Evolutionary conservation across 306 rosid species (phyloP).

Genomic region (Lithocarpus polystachyus): DNA sequence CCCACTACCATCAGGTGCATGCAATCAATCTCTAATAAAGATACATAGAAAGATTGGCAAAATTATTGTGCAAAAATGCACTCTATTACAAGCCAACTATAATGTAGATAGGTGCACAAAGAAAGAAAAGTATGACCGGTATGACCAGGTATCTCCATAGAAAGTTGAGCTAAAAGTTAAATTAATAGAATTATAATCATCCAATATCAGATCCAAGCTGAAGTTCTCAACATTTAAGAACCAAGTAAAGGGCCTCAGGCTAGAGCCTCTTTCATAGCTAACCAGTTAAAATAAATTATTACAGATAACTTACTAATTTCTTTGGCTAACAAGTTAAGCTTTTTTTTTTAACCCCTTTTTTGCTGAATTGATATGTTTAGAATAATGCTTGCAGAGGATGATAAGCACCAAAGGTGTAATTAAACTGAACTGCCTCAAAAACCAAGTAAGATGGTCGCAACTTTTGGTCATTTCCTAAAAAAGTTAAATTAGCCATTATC

Average conservation of each 20-base stretch:
- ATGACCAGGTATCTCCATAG: background rate
- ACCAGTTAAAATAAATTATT: background rate
- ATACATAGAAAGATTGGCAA: background rate
- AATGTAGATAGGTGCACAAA: no score
- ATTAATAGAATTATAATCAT: background rate
- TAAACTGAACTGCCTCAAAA: no score
- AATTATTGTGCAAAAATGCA: background rate
- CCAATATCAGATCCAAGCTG: background rate
- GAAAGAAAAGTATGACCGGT: background rate
- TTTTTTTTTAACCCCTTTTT: background rate
- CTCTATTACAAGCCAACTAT: background rate
- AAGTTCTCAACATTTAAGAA: background rate
- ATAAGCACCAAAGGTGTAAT: background rate
- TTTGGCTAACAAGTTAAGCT: background rate
- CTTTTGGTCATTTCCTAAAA: no score
- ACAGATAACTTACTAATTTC: background rate
- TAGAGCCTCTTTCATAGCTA: background rate
- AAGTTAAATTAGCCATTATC: no score
- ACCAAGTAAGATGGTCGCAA: no score
- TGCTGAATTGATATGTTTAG: background rate
- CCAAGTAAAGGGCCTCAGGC: background rate
- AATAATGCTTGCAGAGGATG: background rate
- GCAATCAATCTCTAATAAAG: background rate
- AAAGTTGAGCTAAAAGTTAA: background rate
- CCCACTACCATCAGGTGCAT: background rate